These are phyloP conservation scores for Penicillium bialowiezense DNA, from an alignment of 495 filamentous ascomycete species.

Conservation along the genomic window DNA sequence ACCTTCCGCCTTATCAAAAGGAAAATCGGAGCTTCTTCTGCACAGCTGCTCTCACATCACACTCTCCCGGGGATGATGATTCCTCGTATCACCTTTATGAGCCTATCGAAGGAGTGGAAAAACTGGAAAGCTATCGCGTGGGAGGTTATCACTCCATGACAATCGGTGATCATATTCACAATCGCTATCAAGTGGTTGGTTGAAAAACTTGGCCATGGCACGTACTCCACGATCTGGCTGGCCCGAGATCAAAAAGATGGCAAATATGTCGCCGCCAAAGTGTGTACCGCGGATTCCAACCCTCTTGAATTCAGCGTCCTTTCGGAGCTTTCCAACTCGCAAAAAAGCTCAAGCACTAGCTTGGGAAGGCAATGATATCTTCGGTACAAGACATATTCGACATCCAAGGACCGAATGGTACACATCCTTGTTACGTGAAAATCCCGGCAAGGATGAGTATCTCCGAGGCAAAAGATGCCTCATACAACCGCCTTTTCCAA, in stretches of 20 bases:
- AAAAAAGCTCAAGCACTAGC: not conserved
- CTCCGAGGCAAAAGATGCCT: slow-evolving; percentile 26
- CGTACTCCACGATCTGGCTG: slow-evolving; percentile 23
- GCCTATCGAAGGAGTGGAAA: slow-evolving; percentile 13
- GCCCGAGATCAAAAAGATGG: slow-evolving; percentile 9
- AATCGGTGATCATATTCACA: slow-evolving; percentile 28
- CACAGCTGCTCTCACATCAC: not conserved
- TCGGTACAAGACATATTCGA: not conserved
- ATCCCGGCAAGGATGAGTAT: slow-evolving; percentile 29
- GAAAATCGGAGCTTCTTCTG: not conserved
- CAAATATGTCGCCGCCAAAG: slow-evolving; percentile 17
- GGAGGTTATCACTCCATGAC: slow-evolving; percentile 38
- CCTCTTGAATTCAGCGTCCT: not conserved
- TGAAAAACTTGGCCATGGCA: slow-evolving; percentile 17
- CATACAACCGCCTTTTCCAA: slow-evolving; percentile 33
- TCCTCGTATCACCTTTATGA: not conserved
- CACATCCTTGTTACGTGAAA: not conserved
- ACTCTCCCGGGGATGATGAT: not conserved
- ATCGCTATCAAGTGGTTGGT: slow-evolving; percentile 16
- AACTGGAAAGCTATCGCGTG: slow-evolving; percentile 26
- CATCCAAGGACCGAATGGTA: not conserved
- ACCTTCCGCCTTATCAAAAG: not conserved
- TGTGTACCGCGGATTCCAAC: slow-evolving; percentile 5
- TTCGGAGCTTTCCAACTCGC: not conserved
- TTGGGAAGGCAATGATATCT: not conserved